These are phyloP conservation scores for Rhizopogon vesiculosus DNA, from an alignment of 768 basidiomycete species.

Conservation along the genomic window DNA sequence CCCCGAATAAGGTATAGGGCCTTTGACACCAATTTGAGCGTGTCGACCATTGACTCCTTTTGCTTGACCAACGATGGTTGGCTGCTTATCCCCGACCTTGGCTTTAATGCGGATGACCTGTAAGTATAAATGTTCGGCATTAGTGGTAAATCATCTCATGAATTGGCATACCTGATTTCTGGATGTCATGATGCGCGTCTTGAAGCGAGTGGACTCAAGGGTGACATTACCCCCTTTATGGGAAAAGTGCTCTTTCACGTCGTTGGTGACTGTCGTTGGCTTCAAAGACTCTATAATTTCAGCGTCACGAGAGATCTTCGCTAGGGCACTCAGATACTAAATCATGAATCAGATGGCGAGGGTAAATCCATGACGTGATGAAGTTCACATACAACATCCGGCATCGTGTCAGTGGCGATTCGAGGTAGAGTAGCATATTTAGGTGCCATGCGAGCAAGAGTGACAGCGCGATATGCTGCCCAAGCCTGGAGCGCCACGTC, in stretches of 20 bases:
- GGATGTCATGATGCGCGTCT: conserved; percentile 37
- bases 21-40: conserved; percentile 25
- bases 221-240: conserved; percentile 25
- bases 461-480: conserved; percentile 36
- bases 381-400: conserved; percentile 21
- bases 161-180: conserved; percentile 31
- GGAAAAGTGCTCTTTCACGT: conserved; percentile 26
- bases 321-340: conserved; percentile 40
- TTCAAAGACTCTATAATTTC: conserved; percentile 45
- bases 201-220: conserved; percentile 36
- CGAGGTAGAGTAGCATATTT: conserved; percentile 12
- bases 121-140: background rate
- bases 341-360: background rate
- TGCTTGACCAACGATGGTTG: conserved; percentile 14
- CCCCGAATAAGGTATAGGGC: conserved; percentile 5
- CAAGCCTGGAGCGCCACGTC: conserved; percentile 40
- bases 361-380: background rate
- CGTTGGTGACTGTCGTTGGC: conserved; percentile 39
- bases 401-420: conserved; percentile 23
- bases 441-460: conserved; percentile 13
- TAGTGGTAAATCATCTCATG: background rate
- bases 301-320: conserved; percentile 39
- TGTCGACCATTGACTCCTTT: conserved; percentile 32
- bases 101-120: conserved; percentile 19
- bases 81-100: background rate